Evolutionary conservation across 768 basidiomycete genomes (phyloP), one percentile per base, ranked within the genome.

Genomic region (Cubamyces lactineus): DNA sequence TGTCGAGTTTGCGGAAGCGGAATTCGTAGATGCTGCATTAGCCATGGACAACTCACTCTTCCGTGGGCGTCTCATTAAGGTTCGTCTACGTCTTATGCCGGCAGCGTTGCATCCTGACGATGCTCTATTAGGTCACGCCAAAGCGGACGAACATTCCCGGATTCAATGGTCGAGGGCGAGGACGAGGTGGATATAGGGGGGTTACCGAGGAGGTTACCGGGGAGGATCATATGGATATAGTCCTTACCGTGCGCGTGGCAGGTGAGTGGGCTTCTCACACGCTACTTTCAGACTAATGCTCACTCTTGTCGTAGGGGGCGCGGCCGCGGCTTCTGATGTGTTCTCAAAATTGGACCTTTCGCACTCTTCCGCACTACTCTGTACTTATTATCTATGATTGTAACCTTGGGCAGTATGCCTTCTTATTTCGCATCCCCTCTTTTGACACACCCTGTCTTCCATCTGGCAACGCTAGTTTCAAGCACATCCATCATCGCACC

Each of bases 71-170:
- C 76, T 96, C 72, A 89, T 99, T 74, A 96, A 96, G 80, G 96
- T 93, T 64, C 59, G 82, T 70, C 8, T 42, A n/a, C n/a, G 24
- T 54, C 43, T 46, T 12, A 1, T 39, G 38, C 49, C 28, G 11
- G 23, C 17, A 48, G 38, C 39, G 21, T 19, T 15, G 24, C 5
- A 16, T 17, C 49, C 59, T 59, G 23, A 57, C 28, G 34, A 53
- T 43, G 30, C 24, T 51, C 39, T 53, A 2, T 45, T 45, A 98
- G 96, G 96, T 99, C 47, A 94, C 92, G 41, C 82, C 93, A 24
- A 99, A 99, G 74, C 85, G 97, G 63, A 99, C 97, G 42, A 99
- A 99, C 75, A 75, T 98, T 55, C 97, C 96, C 19, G 94, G 94
- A 1, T 94, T 92, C 76, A 91, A 86, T 67, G 57, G 23, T 11